A percentile compares a stretch with the other conserved stretches of the same genome.
phyloP scores from a whole-genome alignment of 768 basidiomycete species.

The Boletellus sp. region DNA sequence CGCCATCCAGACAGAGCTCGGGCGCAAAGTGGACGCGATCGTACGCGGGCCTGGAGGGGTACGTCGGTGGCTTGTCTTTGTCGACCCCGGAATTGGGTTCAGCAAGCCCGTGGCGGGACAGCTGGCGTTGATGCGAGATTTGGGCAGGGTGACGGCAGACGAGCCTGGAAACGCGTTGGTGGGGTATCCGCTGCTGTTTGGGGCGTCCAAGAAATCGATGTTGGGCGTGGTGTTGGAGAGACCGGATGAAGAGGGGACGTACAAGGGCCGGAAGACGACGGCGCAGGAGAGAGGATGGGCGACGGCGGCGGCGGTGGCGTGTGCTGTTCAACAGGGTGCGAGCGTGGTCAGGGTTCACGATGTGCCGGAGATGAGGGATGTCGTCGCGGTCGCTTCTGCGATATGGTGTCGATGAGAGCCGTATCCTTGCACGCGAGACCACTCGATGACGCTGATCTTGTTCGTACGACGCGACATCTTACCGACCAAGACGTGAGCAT shows the following conservation, averaged over 20 bases:
- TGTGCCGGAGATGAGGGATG: slow-evolving; percentile 67
- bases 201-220: slow-evolving; percentile 82
- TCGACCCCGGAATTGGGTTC: slow-evolving; percentile 93
- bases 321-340: slow-evolving; percentile 70
- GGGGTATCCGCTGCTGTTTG: slow-evolving; percentile 68
- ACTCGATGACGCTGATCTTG: too few relatives aligned
- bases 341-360: slow-evolving; percentile 82
- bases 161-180: slow-evolving; percentile 44
- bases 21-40: slow-evolving; percentile 57
- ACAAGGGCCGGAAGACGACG: slow-evolving; percentile 49
- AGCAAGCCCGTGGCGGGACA: slow-evolving; percentile 83
- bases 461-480: too few relatives aligned
- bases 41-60: slow-evolving; percentile 69
- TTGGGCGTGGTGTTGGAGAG: slow-evolving; percentile 61
- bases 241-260: slow-evolving; percentile 35
- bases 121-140: slow-evolving; percentile 57
- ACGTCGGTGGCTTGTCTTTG: slow-evolving; percentile 81
- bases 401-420: slow-evolving; percentile 40
- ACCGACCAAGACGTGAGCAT: too few relatives aligned
- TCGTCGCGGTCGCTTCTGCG: slow-evolving; percentile 60
- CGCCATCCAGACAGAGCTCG: slow-evolving; percentile 71
- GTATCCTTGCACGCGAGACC: too few relatives aligned
- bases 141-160: slow-evolving; percentile 45
- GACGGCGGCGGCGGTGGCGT: slow-evolving; percentile 72
- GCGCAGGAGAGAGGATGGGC: slow-evolving; percentile 72